phyloP scores from a whole-genome alignment of 2,329 filamentous ascomycete genomes.

The Ceratocystis lukuohia region DNA sequence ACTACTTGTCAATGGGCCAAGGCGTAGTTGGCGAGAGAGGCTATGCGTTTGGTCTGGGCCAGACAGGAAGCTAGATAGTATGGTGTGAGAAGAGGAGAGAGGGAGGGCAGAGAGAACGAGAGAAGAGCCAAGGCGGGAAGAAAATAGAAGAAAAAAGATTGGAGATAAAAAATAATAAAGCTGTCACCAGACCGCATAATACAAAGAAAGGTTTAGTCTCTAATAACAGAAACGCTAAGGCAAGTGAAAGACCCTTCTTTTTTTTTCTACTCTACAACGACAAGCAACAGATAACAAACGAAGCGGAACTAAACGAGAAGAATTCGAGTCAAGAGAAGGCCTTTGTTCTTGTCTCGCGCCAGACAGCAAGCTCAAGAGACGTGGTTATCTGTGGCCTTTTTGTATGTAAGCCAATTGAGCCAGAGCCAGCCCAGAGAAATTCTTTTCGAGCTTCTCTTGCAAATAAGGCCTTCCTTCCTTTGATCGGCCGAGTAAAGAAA shows the following conservation, averaged over 20 bases:
- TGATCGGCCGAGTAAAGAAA: background rate
- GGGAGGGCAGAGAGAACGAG: background rate
- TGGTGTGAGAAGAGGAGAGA: background rate
- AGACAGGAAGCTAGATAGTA: too few species aligned
- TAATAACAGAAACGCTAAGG: background rate
- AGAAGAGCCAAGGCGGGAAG: background rate
- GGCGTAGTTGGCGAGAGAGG: background rate
- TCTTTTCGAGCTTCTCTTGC: background rate
- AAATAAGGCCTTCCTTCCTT: background rate
- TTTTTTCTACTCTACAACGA: background rate
- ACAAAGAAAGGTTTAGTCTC: background rate
- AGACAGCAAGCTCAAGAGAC: background rate
- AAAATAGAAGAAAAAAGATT: background rate
- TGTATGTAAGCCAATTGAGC: background rate
- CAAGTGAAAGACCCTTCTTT: background rate
- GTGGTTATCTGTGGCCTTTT: background rate
- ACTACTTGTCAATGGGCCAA: background rate
- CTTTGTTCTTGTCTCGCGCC: background rate
- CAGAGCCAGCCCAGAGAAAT: background rate
- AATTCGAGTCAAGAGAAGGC: background rate
- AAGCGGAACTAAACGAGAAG: background rate
- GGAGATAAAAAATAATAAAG: background rate
- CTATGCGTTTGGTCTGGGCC: too few species aligned
- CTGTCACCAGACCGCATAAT: slow-evolving; percentile 2
- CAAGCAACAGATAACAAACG: background rate